Percentiles rank a stretch among this genome's conserved stretches.
Evolutionary conservation across 78 protist genomes (phyloP).

Genomic region (Monocercomonoides exilis): DNA sequence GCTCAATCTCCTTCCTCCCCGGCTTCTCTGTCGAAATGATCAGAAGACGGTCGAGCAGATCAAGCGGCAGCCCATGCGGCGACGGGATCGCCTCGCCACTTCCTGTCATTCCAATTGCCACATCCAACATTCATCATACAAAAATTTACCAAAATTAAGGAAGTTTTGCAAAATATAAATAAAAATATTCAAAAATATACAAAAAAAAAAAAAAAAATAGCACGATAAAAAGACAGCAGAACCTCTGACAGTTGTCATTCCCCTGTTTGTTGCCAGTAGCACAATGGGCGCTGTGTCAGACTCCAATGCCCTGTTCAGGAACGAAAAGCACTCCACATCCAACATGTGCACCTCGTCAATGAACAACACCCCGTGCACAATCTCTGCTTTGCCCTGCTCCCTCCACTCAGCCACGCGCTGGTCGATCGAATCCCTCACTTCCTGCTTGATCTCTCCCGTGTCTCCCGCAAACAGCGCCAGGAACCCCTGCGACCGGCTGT

Average conservation of each 20-base stretch:
- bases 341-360: conserved; percentile 98
- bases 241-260: conserved; percentile 84
- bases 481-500: conserved; percentile 87
- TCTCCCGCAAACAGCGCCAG: conserved; percentile 92
- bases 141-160: too few species aligned
- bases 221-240: conserved; percentile 72
- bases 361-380: conserved; percentile 93
- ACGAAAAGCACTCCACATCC: conserved; percentile 97
- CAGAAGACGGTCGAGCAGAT: conserved; percentile 81
- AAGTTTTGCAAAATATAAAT: background rate
- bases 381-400: conserved; percentile 92
- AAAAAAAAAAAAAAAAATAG: too few species aligned
- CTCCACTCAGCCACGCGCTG: conserved; percentile 91
- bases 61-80: conserved; percentile 95
- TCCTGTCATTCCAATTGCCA: background rate
- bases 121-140: background rate
- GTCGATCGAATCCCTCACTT: conserved; percentile 88
- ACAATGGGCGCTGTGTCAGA: conserved; percentile 83
- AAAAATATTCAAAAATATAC: too few species aligned
- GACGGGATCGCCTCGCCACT: background rate
- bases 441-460: conserved; percentile 82
- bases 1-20: conserved; percentile 45
- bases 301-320: conserved; percentile 92
- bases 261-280: conserved; percentile 91
- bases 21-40: conserved; percentile 68